Base-by-base conservation (phyloP, 176 grass and related monocot species). In the Poa annua region DNA sequence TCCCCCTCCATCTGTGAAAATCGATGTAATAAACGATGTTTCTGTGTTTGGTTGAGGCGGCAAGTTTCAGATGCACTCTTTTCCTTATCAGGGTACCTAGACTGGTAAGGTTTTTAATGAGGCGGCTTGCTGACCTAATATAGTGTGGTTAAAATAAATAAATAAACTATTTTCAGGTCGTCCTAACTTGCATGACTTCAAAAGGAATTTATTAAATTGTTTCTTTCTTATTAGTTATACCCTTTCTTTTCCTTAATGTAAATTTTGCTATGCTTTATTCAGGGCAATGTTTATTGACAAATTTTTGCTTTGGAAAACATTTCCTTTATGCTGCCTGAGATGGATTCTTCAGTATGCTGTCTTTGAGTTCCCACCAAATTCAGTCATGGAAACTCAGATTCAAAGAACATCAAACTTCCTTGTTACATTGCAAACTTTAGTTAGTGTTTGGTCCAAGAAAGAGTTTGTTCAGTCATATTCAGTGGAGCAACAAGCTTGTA, bases 401-500 rank as follows among this genome's bases (percentile, higher is more conserved):
- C 81, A 77, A 81, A 98, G 80, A 61, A 75, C 90, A 78, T 83
- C 86, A 22, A 82, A 76, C 71, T 95, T 91, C 49, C 56, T 82
- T 25, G 78, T 75, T 64, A 91, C 78, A 44, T 38, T 90, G 65
- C 88, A 92, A 86, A 80, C 6, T 78, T 85, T 93, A 71, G 77
- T 88, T 80, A 88, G 67, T 84, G 61, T 92, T 80, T 98, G 96
- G 96, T 95, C 96, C 69, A 95, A 71, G 79, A 90, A 85, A 76
- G 92, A 95, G 71, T 98, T 93, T 83, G 85, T 98, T 80, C 96
- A 95, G 78, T 95, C 87, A 88, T 95, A 94, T 83, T 88, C 92
- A 55, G 87, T 98, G 89, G 96, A 95, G 50, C 96, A 98, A 86
- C 96, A 98, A 92, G 96, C 96, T 85, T 98, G 96, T 95, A 98